Evolutionary conservation across 2,329 filamentous ascomycete genomes (phyloP), one percentile per base, ranked within the genome.

Genomic region (Microdochium trichocladiopsis): DNA sequence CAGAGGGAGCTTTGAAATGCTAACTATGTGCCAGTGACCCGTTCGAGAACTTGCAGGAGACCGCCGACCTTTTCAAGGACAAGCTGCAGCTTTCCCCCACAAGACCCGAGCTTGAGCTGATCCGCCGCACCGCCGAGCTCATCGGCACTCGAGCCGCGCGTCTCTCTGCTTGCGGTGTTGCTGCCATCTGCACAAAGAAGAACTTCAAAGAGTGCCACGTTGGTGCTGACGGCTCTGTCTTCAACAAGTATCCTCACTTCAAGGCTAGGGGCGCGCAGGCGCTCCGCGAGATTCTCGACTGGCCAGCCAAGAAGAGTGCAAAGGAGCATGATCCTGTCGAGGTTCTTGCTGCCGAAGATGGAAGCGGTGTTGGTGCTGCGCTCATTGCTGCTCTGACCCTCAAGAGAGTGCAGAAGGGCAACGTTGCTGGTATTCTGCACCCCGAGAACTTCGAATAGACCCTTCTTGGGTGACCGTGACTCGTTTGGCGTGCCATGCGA

Each of bases 171-270:
- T 97, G 94, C 65, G 94, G 94, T 72, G 90, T 99, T 51, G 91
- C 93, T 12, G 94, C 93, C 53, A 96, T 99, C 65, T 91, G 88
- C 80, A 95, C 87, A 75, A 97, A 97, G 85, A 97, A 96, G 82
- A 81, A 83, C 60, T 93, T 92, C 71, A 74, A 87, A 65, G 80
- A 82, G 36, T 95, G 90, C 75, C 94, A 97, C 70, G 94, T 99
- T 43, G 94, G 94, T 62, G 94, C 94, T 50, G 94, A 99, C 66
- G 94, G 94, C 36, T 95, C 90, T 18, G 93, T 99, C 51, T 99
- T 99, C 77, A 96, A 96, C 80, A 97, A 97, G 71, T 99, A 99
- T 74, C 94, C 94, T 12, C 88, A 96, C 73, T 99, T 99, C 82
- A 96, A 96, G 79, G 83, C 85, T 53, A 87, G 94, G 51, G 92